Conservation (phyloP, 208 protist species). For the Herpetomonas samuelpessoai region DNA sequence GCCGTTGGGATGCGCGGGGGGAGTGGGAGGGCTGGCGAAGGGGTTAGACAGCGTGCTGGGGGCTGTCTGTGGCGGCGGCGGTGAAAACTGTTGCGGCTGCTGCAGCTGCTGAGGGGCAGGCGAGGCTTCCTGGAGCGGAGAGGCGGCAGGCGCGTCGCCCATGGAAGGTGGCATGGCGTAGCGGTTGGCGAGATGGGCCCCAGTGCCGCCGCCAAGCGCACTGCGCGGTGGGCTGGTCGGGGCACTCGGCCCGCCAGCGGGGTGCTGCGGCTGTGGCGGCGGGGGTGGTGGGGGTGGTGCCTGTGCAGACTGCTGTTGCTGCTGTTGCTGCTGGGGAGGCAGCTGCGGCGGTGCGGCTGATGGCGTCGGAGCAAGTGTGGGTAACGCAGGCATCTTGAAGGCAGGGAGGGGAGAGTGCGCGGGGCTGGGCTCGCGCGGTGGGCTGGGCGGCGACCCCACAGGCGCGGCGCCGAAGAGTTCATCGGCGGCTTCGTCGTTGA, state of each 20-base stretch:
- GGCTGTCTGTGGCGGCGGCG: background rate
- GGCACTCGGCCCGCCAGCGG: too few relatives aligned
- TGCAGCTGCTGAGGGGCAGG: background rate
- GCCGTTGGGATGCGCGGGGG: background rate
- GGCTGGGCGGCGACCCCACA: background rate
- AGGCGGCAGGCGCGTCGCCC: background rate
- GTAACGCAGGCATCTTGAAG: too few relatives aligned
- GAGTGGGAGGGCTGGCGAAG: background rate
- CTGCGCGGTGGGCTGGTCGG: too few relatives aligned
- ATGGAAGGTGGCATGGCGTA: conserved; percentile 2
- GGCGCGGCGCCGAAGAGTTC: background rate
- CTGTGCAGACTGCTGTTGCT: background rate
- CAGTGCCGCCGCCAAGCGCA: background rate
- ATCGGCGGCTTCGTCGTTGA: background rate
- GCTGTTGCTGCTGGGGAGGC: background rate
- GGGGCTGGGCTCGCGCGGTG: background rate
- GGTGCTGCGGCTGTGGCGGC: too few relatives aligned
- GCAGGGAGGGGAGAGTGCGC: too few relatives aligned
- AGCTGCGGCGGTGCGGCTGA: too few relatives aligned
- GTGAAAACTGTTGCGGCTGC: conserved; percentile 2
- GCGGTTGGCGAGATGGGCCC: background rate
- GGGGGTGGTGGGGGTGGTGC: background rate
- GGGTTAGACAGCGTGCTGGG: background rate
- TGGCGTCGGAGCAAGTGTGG: too few relatives aligned
- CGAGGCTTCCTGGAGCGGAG: background rate